Base-by-base conservation (phyloP, 2,329 filamentous ascomycete species). In the Thermochaetoides dissita region DNA sequence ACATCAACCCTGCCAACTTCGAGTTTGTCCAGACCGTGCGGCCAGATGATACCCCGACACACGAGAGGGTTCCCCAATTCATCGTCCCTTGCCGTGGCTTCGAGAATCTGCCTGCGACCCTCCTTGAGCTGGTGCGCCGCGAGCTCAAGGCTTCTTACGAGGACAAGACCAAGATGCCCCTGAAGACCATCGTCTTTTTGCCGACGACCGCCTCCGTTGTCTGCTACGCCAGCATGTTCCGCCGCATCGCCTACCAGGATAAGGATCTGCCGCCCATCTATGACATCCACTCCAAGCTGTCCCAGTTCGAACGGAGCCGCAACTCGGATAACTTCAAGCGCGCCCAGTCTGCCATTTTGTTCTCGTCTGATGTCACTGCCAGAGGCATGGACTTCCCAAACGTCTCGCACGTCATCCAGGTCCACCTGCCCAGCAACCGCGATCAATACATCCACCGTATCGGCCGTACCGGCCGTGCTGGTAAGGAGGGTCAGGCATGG, bases 121-220 rank as follows among this genome's bases (percentile, higher is more conserved):
- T 96, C 12, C 69, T 91, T 41, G 88, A 96, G 61, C 70, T 95
- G 40, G 66, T 80, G 37, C 65, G 79, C 42, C 71, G 72, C 32
- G 77, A 82, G 52, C 59, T 69, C n/a, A 52, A 65, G 24, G 31
- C 31, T n/a, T 9, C 31, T n/a, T 9, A 33, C 9, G 31, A 33
- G 31, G 34, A 7, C 34, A 58, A 63, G 12, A 53, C 49, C 2
- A 52, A 59, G 48, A 32, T 45, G 2, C 84, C 85, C 0, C 95
- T 96, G 74, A 98, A 98, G 70, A 85, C 86, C n/a, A 93, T 98
- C 46, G 67, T 94, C 35, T 98, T 94, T 65, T 81, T 89, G 59
- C 84, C 84, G 54, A 85, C 82, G 17, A 93, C 83, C 1, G 73
- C 75, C 24, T 71, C 82, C 49, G 84, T 87, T 36, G 69, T 79